Conservation (phyloP, 2,329 filamentous ascomycete genomes). For the Monosporascus cannonballus region DNA sequence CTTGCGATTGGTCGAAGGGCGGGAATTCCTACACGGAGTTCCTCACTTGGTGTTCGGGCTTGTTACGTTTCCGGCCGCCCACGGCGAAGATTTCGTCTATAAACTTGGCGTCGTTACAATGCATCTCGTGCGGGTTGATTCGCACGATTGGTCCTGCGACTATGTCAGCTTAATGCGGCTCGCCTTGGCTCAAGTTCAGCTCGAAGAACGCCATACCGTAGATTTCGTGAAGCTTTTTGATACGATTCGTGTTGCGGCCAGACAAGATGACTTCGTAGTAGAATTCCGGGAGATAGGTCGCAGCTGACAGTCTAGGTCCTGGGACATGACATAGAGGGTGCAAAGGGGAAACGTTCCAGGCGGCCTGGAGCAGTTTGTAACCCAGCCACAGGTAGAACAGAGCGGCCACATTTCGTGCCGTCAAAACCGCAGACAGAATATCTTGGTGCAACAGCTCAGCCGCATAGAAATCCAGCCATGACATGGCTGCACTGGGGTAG, state of each 20-base stretch:
- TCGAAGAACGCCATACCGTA: slow-evolving; percentile 23
- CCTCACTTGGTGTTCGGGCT: slow-evolving; percentile 13
- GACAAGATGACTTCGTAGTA: slow-evolving; percentile 31
- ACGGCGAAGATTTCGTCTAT: slow-evolving; percentile 32
- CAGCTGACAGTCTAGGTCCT: slow-evolving; percentile 30
- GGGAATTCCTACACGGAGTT: slow-evolving; percentile 10
- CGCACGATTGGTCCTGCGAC: slow-evolving; percentile 29
- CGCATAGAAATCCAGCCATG: too few relatives aligned
- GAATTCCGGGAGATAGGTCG: slow-evolving; percentile 30
- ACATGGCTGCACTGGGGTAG: too few relatives aligned
- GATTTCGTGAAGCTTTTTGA: slow-evolving; percentile 29
- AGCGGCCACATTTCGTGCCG: background rate
- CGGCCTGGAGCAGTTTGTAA: slow-evolving; percentile 21
- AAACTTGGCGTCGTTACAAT: slow-evolving; percentile 30
- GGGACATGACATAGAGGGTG: slow-evolving; percentile 33
- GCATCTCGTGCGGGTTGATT: slow-evolving; percentile 33
- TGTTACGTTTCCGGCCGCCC: slow-evolving; percentile 17
- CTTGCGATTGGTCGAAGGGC: too few relatives aligned
- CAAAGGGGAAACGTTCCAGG: slow-evolving; percentile 34
- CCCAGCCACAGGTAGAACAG: slow-evolving; percentile 20
- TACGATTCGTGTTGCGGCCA: slow-evolving; percentile 29
- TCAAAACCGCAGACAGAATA: too few relatives aligned
- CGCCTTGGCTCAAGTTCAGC: background rate
- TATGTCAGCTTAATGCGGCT: background rate
- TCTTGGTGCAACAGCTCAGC: too few relatives aligned